Percentiles rank a stretch among this genome's conserved stretches.
Conservation (phyloP, 1,284 basidiomycete species). For the Leccinum griseonigrum region DNA sequence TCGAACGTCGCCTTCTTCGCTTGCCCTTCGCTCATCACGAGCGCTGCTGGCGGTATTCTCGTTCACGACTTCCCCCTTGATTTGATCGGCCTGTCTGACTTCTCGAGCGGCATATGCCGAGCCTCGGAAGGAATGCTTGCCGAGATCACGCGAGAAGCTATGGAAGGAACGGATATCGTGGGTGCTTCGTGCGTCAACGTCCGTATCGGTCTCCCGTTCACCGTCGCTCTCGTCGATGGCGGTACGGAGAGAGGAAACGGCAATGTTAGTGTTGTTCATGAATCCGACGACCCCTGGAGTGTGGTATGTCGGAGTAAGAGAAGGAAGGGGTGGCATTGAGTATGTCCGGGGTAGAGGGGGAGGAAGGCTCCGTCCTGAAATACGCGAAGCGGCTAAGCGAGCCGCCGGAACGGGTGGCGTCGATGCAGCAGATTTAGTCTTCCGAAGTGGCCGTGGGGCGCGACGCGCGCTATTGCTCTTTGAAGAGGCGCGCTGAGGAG, state of each 20-base stretch:
- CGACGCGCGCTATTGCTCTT: constrained; percentile 26
- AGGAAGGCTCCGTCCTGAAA: constrained; percentile 30
- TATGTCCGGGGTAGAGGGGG: constrained; percentile 33
- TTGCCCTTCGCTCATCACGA: constrained; percentile 12
- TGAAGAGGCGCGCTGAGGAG: constrained; percentile 24
- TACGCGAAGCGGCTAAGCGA: constrained; percentile 33
- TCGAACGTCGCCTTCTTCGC: constrained; percentile 9
- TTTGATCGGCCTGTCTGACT: constrained; percentile 16
- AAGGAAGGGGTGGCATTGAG: constrained; percentile 33
- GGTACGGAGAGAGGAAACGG: constrained; percentile 36
- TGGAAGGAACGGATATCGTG: constrained; percentile 34
- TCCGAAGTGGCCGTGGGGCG: constrained; percentile 31
- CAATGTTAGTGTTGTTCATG: constrained; percentile 38
- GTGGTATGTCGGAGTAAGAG: constrained; percentile 30
- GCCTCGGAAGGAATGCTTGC: constrained; percentile 26
- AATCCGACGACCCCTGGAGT: constrained; percentile 26
- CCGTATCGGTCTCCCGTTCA: constrained; percentile 35
- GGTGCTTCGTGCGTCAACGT: constrained; percentile 25
- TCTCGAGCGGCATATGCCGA: constrained; percentile 29
- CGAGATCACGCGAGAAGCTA: constrained; percentile 33
- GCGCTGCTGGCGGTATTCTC: constrained; percentile 12
- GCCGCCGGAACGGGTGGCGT: constrained; percentile 35
- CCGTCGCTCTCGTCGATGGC: constrained; percentile 37
- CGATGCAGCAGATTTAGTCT: constrained; percentile 37
- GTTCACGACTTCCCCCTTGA: constrained; percentile 24